phyloP scores from a whole-genome alignment of 495 filamentous ascomycete species.

The Xylaria nigripes region DNA sequence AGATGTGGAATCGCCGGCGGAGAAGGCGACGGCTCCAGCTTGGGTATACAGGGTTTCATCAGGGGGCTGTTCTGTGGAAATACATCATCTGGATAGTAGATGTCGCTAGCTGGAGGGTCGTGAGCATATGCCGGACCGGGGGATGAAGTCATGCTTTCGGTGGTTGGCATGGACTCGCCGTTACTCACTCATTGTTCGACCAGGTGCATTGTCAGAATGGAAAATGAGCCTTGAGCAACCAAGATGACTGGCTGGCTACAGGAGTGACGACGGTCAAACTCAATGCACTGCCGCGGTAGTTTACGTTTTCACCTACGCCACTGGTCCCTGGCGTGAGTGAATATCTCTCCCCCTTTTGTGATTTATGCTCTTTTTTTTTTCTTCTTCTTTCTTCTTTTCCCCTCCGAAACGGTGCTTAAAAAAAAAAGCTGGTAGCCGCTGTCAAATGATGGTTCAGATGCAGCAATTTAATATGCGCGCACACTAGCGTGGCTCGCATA shows the following conservation, averaged over 20 bases:
- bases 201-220: constrained; percentile 23
- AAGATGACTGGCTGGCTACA: neutral
- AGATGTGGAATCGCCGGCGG: constrained; percentile 25
- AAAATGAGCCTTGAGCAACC: constrained; percentile 2
- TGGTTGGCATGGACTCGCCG: constrained; percentile 24
- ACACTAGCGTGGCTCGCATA: neutral
- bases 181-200: constrained; percentile 29
- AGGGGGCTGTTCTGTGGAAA: constrained; percentile 35
- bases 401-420: neutral
- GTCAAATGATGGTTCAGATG: neutral
- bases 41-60: constrained; percentile 33
- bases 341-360: neutral
- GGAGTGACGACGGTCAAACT: neutral
- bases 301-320: neutral
- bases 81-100: constrained; percentile 41
- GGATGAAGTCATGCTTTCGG: constrained; percentile 40
- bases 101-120: constrained; percentile 32
- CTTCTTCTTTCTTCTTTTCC: too few species aligned
- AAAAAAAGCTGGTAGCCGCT: neutral
- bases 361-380: too few species aligned
- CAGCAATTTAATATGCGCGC: neutral
- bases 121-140: constrained; percentile 31
- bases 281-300: neutral
- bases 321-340: neutral
- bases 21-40: constrained; percentile 33